phyloP scores from a whole-genome alignment of 106 monocot genomes.

The Dactylorhiza incarnata region DNA sequence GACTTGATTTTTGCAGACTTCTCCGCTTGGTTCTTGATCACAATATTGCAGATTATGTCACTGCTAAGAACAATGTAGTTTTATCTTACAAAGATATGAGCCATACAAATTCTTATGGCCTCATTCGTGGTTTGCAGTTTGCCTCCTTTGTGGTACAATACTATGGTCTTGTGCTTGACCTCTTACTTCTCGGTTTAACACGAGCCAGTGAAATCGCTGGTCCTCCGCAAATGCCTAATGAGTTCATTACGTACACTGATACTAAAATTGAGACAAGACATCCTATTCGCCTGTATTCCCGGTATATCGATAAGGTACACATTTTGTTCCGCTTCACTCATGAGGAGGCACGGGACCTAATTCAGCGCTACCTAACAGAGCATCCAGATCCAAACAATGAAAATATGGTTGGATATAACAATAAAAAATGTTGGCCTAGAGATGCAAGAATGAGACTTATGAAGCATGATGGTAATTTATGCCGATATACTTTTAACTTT shows the following conservation, averaged over 20 bases:
- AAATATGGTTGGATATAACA: slow-evolving; percentile 99
- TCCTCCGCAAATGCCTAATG: slow-evolving; percentile 96
- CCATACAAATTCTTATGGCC: slow-evolving; percentile 98
- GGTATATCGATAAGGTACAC: slow-evolving; percentile 95
- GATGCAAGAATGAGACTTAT: slow-evolving; percentile 99
- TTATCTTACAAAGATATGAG: slow-evolving; percentile 99
- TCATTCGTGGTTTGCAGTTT: slow-evolving; percentile 98
- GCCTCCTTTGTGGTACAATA: slow-evolving; percentile 99
- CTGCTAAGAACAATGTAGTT: slow-evolving; percentile 98
- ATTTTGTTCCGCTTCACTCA: slow-evolving; percentile 96
- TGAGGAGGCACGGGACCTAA: slow-evolving; percentile 96
- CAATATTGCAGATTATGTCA: slow-evolving; percentile 99
- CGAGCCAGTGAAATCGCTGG: slow-evolving; percentile 99
- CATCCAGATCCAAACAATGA: slow-evolving; percentile 99
- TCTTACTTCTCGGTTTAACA: slow-evolving; percentile 95
- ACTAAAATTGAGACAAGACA: slow-evolving; percentile 92
- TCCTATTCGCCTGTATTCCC: slow-evolving; percentile 94
- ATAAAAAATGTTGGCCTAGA: slow-evolving; percentile 99
- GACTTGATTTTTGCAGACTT: slow-evolving; percentile 48
- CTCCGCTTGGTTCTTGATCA: slow-evolving; percentile 93
- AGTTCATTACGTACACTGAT: slow-evolving; percentile 89
- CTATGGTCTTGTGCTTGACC: slow-evolving; percentile 96
- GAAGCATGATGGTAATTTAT: slow-evolving; percentile 92
- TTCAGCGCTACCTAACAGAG: slow-evolving; percentile 92
- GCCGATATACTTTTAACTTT: neutral